Evolutionary conservation across 352 stramenopile species (phyloP).

Genomic region (Pythium brachiatum): DNA sequence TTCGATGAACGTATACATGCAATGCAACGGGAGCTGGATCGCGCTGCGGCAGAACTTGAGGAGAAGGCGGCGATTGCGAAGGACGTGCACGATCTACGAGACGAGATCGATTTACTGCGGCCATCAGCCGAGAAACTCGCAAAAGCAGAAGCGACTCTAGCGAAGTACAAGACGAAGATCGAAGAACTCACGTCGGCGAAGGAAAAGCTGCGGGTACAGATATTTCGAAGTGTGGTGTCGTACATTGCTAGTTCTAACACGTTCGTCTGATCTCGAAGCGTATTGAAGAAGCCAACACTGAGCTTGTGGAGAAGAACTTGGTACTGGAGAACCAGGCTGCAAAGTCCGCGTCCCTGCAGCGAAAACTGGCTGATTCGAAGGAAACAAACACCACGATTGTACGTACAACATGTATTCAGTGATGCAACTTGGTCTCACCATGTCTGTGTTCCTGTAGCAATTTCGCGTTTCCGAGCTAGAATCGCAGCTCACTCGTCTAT

Average conservation of each 20-base stretch:
- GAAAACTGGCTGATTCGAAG: constrained; percentile 69
- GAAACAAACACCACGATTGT: constrained; percentile 62
- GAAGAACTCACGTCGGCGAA: constrained; percentile 55
- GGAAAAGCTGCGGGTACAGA: constrained; percentile 46
- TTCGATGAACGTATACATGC: constrained; percentile 52
- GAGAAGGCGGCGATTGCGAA: constrained; percentile 34
- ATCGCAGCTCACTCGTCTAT: constrained; percentile 30
- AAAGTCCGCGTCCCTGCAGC: constrained; percentile 48
- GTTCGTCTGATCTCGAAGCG: constrained; percentile 28
- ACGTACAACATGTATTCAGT: constrained; percentile 7
- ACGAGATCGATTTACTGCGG: constrained; percentile 71
- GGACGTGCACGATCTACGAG: constrained; percentile 39
- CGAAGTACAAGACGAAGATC: constrained; percentile 74
- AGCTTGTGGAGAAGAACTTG: constrained; percentile 57
- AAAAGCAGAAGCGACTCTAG: constrained; percentile 44
- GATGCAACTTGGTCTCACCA: not conserved
- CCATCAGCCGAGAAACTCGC: constrained; percentile 42
- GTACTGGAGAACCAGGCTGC: constrained; percentile 44
- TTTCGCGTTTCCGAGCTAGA: constrained; percentile 64
- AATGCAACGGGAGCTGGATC: constrained; percentile 44
- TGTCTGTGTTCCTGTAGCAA: constrained; percentile 33
- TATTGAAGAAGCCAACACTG: constrained; percentile 50
- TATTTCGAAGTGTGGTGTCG: not conserved
- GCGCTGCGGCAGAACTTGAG: constrained; percentile 31
- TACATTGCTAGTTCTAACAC: not conserved